phyloP scores from a whole-genome alignment of 345 rosid species.

The Euphorbia pulcherrima region DNA sequence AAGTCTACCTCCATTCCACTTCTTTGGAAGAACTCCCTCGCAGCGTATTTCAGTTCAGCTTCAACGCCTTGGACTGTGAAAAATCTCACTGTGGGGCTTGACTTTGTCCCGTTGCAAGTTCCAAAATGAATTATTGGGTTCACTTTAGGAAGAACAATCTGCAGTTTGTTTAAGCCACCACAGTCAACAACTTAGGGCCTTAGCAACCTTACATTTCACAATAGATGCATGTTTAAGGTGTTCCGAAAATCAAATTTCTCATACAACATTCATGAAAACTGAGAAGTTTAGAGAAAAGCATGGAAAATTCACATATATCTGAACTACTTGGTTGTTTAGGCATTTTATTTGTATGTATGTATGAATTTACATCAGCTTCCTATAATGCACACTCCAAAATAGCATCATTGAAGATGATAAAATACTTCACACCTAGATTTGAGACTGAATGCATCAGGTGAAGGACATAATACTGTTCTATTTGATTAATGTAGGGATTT shows the following conservation, averaged over 20 bases:
- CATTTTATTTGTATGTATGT: neutral
- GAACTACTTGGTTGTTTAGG: neutral
- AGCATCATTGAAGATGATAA: neutral
- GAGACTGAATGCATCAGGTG: neutral
- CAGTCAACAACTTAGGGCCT: too few species aligned
- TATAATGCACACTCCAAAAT: neutral
- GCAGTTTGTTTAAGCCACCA: constrained; percentile 8
- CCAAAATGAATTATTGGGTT: constrained; percentile 87
- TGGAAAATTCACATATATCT: neutral
- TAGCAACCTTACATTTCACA: neutral
- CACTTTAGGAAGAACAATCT: constrained; percentile 51
- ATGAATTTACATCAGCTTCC: neutral
- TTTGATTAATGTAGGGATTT: neutral
- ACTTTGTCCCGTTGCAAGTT: constrained; percentile 72
- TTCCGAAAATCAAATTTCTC: neutral
- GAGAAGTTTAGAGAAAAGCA: neutral
- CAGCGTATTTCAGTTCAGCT: constrained; percentile 58
- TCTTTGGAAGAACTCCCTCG: constrained; percentile 62
- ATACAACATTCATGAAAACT: neutral
- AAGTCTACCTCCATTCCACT: constrained; percentile 60
- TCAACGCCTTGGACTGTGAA: constrained; percentile 64
- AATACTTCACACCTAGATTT: neutral
- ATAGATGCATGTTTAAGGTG: too few species aligned
- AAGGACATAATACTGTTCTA: neutral
- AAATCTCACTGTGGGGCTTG: constrained; percentile 75